Conservation (phyloP, 768 basidiomycete species). For the Hericium erinaceus region DNA sequence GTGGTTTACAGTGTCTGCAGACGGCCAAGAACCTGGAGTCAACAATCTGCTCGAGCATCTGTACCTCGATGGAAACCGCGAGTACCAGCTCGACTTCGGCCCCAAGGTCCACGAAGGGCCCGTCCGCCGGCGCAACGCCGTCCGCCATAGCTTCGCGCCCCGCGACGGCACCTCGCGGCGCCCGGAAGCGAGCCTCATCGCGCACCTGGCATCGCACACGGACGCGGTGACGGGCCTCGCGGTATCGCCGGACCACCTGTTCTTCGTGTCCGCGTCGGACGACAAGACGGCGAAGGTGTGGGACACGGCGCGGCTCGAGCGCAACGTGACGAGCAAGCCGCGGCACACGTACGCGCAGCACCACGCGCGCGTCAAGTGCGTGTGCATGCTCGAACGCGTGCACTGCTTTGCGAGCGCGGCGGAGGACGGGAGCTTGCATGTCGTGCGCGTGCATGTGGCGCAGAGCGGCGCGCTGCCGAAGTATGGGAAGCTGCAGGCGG, state of each 20-base stretch:
- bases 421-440: slow-evolving; percentile 75
- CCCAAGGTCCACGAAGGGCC: slow-evolving; percentile 80
- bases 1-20: slow-evolving; percentile 29
- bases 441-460: slow-evolving; percentile 74
- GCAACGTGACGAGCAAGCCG: slow-evolving; percentile 83
- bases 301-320: slow-evolving; percentile 88
- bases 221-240: slow-evolving; percentile 73
- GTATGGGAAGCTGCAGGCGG: slow-evolving; percentile 68
- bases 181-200: slow-evolving; percentile 72
- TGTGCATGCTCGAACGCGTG: slow-evolving; percentile 78
- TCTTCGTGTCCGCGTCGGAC: slow-evolving; percentile 90
- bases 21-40: slow-evolving; percentile 86
- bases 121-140: slow-evolving; percentile 63
- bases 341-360: slow-evolving; percentile 44
- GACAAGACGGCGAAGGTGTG: slow-evolving; percentile 92
- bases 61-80: slow-evolving; percentile 79
- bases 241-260: slow-evolving; percentile 88
- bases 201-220: slow-evolving; percentile 76
- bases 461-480: slow-evolving; percentile 64
- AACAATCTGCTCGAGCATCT: slow-evolving; percentile 83
- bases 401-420: slow-evolving; percentile 87
- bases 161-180: slow-evolving; percentile 55
- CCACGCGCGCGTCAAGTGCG: slow-evolving; percentile 54
- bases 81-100: slow-evolving; percentile 86
- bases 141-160: slow-evolving; percentile 55